Base-by-base conservation (phyloP, 176 grass and related monocot species). In the Oryza meridionalis region DNA sequence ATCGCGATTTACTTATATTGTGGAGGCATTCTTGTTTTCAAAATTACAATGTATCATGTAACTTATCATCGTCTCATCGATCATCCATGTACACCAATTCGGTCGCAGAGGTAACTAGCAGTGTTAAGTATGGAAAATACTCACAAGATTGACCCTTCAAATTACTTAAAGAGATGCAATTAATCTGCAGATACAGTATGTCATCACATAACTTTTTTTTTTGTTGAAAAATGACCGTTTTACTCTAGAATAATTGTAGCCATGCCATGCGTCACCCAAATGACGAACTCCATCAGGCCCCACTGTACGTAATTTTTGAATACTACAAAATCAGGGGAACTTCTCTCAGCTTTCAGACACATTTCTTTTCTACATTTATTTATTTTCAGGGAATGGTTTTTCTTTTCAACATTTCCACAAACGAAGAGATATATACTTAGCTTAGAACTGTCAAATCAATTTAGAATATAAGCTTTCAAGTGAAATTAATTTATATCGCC, bases 391-490 rank as follows among this genome's bases (percentile, higher is more conserved):
- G 13, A 49, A 19, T 53, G 4, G 9, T 47, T 6, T 6, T 24
- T 37, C 31, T 26, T 13, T 75, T 47, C 40, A 1, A 17, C 4
- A 22, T 64, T 65, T 65, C 2, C 45, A 42, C 17, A 83, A 33
- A 7, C 2, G 4, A 49, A 22, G 0, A 17, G 55, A 32, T 3
- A 15, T 45, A 7, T 25, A 73, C 15, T 15, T 44, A 70, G 31
- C 15, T 21, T 81, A 70, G 5, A 72, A n/a, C 31, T 81, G 29
- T 55, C 27, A 40, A 59, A 82, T 62, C 50, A 82, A 61, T 72
- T 35, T 33, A 59, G 69, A 24, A 27, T 50, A 35, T 22, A 43
- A 11, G 5, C 29, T 74, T 73, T 19, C 21, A n/a, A 53, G 50
- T 24, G 42, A 49, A 51, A 53, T 16, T 73, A 65, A 63, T 21